Evolutionary conservation across 1,284 basidiomycete genomes (phyloP), one percentile per base, ranked within the genome.

Genomic region (Moesziomyces aphidis): DNA sequence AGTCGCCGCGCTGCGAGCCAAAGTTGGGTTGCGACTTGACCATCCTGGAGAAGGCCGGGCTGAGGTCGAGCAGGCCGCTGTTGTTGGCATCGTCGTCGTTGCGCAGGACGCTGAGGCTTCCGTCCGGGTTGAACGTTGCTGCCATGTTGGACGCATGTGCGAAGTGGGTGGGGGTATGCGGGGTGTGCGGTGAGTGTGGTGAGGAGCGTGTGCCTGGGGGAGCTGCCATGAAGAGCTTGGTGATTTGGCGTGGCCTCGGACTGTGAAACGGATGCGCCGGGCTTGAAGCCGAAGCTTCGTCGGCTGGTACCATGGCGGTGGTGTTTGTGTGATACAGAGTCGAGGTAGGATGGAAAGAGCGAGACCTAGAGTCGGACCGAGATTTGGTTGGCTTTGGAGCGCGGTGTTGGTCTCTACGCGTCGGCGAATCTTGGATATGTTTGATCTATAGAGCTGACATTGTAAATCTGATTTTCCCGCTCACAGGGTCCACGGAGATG

Each of bases 1-100:
- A 43, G 44, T 52, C 51, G 4, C 28, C 42, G 10, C 42, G 26
- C 11, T 55, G 44, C 23, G 42, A 31, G 21, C 39, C 60, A 62
- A 61, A 59, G 46, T 47, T 57, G 50, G 67, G 56, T 46, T 56
- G 53, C 21, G 62, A 48, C 55, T 61, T 67, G 55, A 59, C 42
- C n/a, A 48, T 56, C 23, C 59, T 55, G 17, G 62, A 17, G 4
- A 80, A 62, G 26, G 71, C 68, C 3, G 82, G 81, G 47, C 69
- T 78, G 19, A 83, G 52, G 28, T 79, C 82, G 43, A 84, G 69
- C 21, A 84, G 63, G 1, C 82, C 82, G 28, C 78, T 81, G 49
- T 79, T 79, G 59, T 78, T 82, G 9, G 82, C 82, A 45, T 83
- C 81, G 22, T 78, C 74, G 26, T 82, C 80, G 49, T 79, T 75